Evolutionary conservation across 1,139 yeast genomes (phyloP).

Genomic region (Scheffersomyces quercinus): DNA sequence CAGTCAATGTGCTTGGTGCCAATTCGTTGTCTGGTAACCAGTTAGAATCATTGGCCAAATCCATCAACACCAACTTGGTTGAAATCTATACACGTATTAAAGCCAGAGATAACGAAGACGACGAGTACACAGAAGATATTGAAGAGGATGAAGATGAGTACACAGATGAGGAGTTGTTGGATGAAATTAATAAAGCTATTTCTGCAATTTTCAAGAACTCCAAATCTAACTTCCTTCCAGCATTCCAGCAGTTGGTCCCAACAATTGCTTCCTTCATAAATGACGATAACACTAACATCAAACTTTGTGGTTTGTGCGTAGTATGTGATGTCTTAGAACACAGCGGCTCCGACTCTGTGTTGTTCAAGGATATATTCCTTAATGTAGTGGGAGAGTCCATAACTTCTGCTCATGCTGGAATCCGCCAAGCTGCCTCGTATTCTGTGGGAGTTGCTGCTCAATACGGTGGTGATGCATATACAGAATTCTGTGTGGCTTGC

Average conservation of each 20-base stretch:
- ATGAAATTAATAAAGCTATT: slow-evolving; percentile 79
- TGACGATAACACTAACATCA: slow-evolving; percentile 67
- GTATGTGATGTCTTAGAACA: slow-evolving; percentile 80
- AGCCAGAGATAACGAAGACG: slow-evolving; percentile 68
- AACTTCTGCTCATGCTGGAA: slow-evolving; percentile 64
- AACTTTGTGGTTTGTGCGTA: slow-evolving; percentile 78
- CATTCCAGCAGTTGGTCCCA: slow-evolving; percentile 61
- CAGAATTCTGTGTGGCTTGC: slow-evolving; percentile 64
- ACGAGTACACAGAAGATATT: slow-evolving; percentile 71
- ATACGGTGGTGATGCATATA: slow-evolving; percentile 65
- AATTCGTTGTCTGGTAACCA: slow-evolving; percentile 59
- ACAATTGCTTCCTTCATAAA: slow-evolving; percentile 55
- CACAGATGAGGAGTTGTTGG: slow-evolving; percentile 85
- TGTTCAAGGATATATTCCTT: slow-evolving; percentile 65
- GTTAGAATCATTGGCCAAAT: slow-evolving; percentile 56
- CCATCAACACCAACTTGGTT: slow-evolving; percentile 60
- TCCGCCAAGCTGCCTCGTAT: slow-evolving; percentile 87
- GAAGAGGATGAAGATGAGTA: slow-evolving; percentile 83
- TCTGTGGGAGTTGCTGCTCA: slow-evolving; percentile 88
- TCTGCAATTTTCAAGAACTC: slow-evolving; percentile 72
- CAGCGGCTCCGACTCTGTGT: slow-evolving; percentile 67
- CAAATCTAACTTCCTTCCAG: slow-evolving; percentile 58
- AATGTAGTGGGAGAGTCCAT: slow-evolving; percentile 65
- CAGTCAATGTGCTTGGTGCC: slow-evolving; percentile 67
- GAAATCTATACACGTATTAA: slow-evolving; percentile 75